These are phyloP conservation scores for Kitagawia praeruptora DNA, from an alignment of 129 eudicot species.

Conservation along the genomic window DNA sequence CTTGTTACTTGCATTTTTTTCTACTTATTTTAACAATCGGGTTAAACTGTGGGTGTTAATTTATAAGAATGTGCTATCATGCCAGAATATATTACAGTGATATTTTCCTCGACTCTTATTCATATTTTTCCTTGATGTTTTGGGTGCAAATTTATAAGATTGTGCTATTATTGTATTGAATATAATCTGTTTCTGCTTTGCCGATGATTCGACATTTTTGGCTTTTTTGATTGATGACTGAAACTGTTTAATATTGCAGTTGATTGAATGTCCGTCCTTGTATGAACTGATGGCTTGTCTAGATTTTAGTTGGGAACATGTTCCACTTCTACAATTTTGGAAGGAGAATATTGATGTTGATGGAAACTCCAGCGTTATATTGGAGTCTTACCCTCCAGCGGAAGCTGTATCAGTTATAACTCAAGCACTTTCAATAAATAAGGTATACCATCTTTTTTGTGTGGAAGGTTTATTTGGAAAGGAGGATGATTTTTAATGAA, in stretches of 20 bases:
- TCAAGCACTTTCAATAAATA: constrained; percentile 73
- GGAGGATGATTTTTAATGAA: neutral
- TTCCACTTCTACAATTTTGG: constrained; percentile 76
- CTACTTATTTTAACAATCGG: too few species aligned
- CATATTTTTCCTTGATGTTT: too few species aligned
- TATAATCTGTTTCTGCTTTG: neutral
- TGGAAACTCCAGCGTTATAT: constrained; percentile 41
- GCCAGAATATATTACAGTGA: too few species aligned
- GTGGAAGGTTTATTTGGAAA: neutral
- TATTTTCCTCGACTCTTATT: too few species aligned
- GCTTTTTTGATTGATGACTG: neutral
- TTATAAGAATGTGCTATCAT: too few species aligned
- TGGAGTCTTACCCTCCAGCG: constrained; percentile 57
- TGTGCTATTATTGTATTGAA: neutral
- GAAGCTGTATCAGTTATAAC: constrained; percentile 57
- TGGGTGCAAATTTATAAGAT: too few species aligned
- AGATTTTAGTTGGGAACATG: constrained; percentile 66
- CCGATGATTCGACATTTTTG: neutral
- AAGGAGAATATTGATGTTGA: constrained; percentile 39
- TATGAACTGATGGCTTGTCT: constrained; percentile 91
- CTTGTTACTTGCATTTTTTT: too few species aligned
- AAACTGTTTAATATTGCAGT: constrained; percentile 35
- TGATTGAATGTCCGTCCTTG: constrained; percentile 90
- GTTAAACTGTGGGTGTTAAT: too few species aligned
- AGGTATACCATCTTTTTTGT: constrained; percentile 31